A percentile compares a stretch with the other conserved stretches of the same genome.
phyloP scores from a whole-genome alignment of 2,329 filamentous ascomycete species.

The Sporothrix pallida region DNA sequence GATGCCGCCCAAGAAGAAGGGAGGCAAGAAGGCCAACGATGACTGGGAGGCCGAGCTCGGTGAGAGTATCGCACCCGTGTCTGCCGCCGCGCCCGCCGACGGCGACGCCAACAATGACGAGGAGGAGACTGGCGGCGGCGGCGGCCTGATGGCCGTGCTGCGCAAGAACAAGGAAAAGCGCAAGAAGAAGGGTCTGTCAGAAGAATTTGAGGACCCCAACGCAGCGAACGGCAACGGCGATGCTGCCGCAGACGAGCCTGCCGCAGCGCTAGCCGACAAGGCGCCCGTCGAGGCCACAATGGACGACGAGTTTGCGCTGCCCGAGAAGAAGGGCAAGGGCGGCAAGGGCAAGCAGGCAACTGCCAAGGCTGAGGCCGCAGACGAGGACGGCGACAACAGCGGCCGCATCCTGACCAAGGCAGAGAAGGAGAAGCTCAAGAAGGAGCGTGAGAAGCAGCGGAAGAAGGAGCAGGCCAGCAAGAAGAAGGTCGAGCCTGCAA shows the following conservation, averaged over 20 bases:
- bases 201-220: constrained; percentile 74
- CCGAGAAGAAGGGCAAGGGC: constrained; percentile 75
- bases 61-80: constrained; percentile 71
- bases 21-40: constrained; percentile 82
- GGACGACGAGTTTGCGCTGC: constrained; percentile 84
- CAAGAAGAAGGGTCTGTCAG: constrained; percentile 82
- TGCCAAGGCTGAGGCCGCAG: constrained; percentile 54
- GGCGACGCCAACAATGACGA: constrained; percentile 54
- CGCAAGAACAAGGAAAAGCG: constrained; percentile 84
- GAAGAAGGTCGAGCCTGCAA: constrained; percentile 69
- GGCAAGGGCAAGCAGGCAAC: constrained; percentile 55
- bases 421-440: constrained; percentile 97
- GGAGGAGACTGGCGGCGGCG: constrained; percentile 62
- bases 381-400: constrained; percentile 58
- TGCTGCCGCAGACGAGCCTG: constrained; percentile 47
- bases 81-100: constrained; percentile 55
- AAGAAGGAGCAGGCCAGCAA: constrained; percentile 97
- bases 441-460: constrained; percentile 96
- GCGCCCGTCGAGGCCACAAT: constrained; percentile 79
- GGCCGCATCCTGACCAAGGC: constrained; percentile 90
- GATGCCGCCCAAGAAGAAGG: constrained; percentile 91
- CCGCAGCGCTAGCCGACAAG: constrained; percentile 64
- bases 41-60: constrained; percentile 96
- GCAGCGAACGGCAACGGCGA: constrained; percentile 54
- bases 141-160: constrained; percentile 78